Base-by-base conservation (phyloP, 2,329 filamentous ascomycete genomes). In the Monosporascus sp. region DNA sequence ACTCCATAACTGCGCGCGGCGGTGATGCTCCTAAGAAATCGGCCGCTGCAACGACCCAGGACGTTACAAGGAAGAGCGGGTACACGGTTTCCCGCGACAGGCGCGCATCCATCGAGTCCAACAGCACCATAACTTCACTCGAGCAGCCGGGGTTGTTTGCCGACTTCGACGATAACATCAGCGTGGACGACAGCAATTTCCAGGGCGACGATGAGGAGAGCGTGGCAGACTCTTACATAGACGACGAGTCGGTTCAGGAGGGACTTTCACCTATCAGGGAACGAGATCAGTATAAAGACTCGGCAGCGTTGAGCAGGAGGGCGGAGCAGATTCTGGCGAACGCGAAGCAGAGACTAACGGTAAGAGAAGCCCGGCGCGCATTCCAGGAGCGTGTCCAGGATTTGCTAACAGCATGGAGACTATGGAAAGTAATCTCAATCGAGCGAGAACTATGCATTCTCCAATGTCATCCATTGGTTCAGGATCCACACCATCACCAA, bases 271-370 rank as follows among this genome's bases (percentile, higher is more conserved):
- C 48, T 54, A 67, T 55, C 48, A 60, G 56, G 51, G 60, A 62
- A 53, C 56, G 54, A 58, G 56, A 62, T 55, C 70, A 80, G 3
- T 82, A 85, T 53, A 81, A 88, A 45, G 83, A 87, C 63, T 89
- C 89, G 3, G 89, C 88, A 48, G 85, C 89, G 24, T 73, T 96
- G 58, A 93, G 90, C 68, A 86, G 87, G 60, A 84, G 91, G 63
- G 92, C 92, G 1, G 92, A 97, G 68, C 79, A 92, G 65, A 97
- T 97, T 66, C 78, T 97, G 52, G 90, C 91, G 52, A 96, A 96
- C 71, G 93, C 93, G 35, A 97, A 97, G 74, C 87, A 85, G 68
- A 81, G 91, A 62, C 77, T 97, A 56, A 94, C 89, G 66, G 91
- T 95, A 78, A 69, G 89, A 72, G 38, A 19, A 14, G 14, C 22